Base-by-base conservation (phyloP, 2,329 filamentous ascomycete species). In the Colletotrichum sp. region DNA sequence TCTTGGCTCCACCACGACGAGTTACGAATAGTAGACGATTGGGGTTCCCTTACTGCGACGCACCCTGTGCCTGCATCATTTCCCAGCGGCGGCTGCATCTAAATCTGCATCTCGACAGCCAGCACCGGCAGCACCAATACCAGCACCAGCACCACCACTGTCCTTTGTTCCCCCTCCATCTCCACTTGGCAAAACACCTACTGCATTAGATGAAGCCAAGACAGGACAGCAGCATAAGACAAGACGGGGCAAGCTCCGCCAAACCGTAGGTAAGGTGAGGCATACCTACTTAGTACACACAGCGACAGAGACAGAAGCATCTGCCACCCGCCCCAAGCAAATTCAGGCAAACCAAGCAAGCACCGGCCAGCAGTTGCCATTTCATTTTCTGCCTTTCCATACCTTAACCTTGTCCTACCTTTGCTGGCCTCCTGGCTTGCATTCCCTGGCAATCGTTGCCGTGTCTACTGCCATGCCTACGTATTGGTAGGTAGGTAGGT, bases 281-380 rank as follows among this genome's bases (percentile, higher is more conserved):
- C 26, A 60, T 18, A 16, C 21, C 30, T 28, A 28, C 15, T 60
- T 18, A 32, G 57, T 3, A 13, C 26, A 16, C 26, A 30, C 16
- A 18, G 18, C 5, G 16, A 60, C 55, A 30, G 57, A 60, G 7
- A 16, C 36, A 28, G 24, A 60, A 32, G 57, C 60, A 63, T 63
- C 60, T 63, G 30, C n/a, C 60, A 63, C 16, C 10, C 30, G 36
- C 57, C 36, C 26, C n/a, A 44, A 59, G 49, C 57, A 73, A 69
- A 18, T 57, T 34, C 36, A 67, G 44, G 64, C 64, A 67, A 67
- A 55, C 26, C 65, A 67, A 67, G 65, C 26, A 64, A 73, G 57
- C 71, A 72, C 55, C 64, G 52, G 55, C 57, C 66, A 59, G 59
- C 66, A 57, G 66, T 70, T 70, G 57, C 36, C 71, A 63, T 73